These are phyloP conservation scores for Thuidium tamariscinum DNA, from an alignment of 225 moss, liverwort and hornwort genomes.

Conservation along the genomic window DNA sequence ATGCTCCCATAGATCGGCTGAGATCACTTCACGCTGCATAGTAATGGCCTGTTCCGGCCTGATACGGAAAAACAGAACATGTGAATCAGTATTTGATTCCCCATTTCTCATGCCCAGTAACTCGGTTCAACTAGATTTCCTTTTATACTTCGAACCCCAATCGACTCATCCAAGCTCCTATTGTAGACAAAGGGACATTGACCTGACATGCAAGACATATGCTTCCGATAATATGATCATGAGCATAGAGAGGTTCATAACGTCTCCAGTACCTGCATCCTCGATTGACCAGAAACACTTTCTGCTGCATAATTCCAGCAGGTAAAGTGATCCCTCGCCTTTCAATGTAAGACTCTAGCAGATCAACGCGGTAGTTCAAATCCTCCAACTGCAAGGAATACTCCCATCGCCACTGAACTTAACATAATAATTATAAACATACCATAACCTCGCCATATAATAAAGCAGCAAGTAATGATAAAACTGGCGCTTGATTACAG, in stretches of 20 bases:
- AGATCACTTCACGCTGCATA: conserved; percentile 56
- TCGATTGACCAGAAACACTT: conserved; percentile 62
- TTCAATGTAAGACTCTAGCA: conserved; percentile 54
- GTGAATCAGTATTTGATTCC: neutral
- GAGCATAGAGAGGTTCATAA: neutral
- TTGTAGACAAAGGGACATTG: neutral
- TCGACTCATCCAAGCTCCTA: neutral
- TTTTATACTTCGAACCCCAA: neutral
- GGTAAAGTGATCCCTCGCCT: conserved; percentile 56
- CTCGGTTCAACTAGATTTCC: neutral
- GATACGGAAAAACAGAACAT: neutral
- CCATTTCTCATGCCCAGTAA: neutral
- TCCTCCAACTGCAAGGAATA: conserved; percentile 50
- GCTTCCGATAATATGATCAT: neutral
- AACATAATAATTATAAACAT: neutral
- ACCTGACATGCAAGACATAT: neutral
- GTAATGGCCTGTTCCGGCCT: conserved; percentile 70
- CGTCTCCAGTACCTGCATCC: conserved; percentile 51
- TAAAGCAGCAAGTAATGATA: neutral
- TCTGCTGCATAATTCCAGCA: conserved; percentile 42
- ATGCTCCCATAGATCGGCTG: conserved; percentile 40
- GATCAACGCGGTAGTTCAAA: conserved; percentile 39
- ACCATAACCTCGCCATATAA: neutral
- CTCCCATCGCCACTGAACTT: neutral
- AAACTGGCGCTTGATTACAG: neutral